Base-by-base conservation (phyloP, 2,329 filamentous ascomycete species). In the Xylaria hypoxylon region DNA sequence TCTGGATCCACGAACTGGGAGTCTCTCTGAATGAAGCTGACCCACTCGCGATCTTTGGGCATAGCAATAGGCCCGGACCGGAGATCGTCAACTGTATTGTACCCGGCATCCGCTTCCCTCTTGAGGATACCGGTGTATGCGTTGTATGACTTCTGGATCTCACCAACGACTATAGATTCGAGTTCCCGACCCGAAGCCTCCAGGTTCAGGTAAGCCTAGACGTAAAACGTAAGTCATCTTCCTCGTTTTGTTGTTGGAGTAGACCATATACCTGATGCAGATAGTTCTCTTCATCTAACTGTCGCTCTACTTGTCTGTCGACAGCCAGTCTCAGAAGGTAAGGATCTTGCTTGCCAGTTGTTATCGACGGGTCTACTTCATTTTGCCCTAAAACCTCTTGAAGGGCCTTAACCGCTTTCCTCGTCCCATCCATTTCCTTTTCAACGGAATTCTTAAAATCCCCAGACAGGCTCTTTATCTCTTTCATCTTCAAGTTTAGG, bases 381-480 rank as follows among this genome's bases (percentile, higher is more conserved):
- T 90, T 90, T 72, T 93, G 87, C 17, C 91, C 90, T 35, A 99
- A 81, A 1, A 91, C 87, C 66, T 97, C 94, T 70, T 96, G 90
- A n/a, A 97, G 83, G 35, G 89, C 85, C 59, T 90, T 89, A 28
- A 98, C 92, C 17, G 91, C 90, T 77, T 89, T 93, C 68, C 90
- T 87, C 0, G 96, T 97, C 19, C 79, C 83, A 22, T 97, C 94
- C 83, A 97, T 95, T 79, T 98, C 96, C 81, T 95, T 97, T 28
- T 97, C 93, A 10, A 99, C 94, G 0, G 91, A 92, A 77, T 97
- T 99, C 81, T 97, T 97, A 81, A 99, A 99, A 79, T 99, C 96
- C 17, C 94, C 92, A 5, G 93, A 92, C 17, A 99, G 83, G 71
- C 89, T 91, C 81, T 97, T 97, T 82, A 99, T 99, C 80, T 99